phyloP scores from a whole-genome alignment of 1,284 basidiomycete genomes.

The Jaminaea rosea region DNA sequence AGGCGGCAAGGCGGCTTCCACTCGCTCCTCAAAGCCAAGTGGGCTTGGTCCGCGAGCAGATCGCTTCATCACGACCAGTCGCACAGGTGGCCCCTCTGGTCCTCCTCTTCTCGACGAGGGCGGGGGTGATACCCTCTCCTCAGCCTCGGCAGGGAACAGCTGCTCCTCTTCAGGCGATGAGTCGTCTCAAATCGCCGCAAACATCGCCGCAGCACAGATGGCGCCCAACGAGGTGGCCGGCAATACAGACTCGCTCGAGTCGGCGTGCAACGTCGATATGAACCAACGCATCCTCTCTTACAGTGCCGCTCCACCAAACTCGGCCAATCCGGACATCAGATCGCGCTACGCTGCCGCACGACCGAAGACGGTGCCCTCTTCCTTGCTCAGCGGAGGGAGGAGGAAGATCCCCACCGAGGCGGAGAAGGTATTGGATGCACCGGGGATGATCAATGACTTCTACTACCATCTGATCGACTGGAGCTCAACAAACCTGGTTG shows the following conservation, averaged over 20 bases:
- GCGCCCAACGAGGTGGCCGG: slow-evolving; percentile 26
- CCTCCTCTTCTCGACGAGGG: slow-evolving; percentile 18
- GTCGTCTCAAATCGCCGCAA: slow-evolving; percentile 19
- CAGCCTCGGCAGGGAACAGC: neutral
- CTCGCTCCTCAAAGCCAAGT: too few relatives aligned
- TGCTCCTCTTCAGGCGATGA: slow-evolving; percentile 7
- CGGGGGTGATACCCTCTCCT: slow-evolving; percentile 27
- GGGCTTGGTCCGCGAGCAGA: slow-evolving; percentile 43
- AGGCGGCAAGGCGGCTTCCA: too few relatives aligned
- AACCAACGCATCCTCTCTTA: slow-evolving; percentile 49
- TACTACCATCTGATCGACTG: slow-evolving; percentile 91
- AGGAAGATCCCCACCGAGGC: slow-evolving; percentile 73
- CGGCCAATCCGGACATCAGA: slow-evolving; percentile 44
- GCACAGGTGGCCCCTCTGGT: slow-evolving; percentile 15
- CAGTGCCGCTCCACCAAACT: slow-evolving; percentile 48
- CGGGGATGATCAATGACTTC: slow-evolving; percentile 90
- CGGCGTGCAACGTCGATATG: slow-evolving; percentile 44
- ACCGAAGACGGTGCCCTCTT: slow-evolving; percentile 37
- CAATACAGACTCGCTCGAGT: slow-evolving; percentile 27
- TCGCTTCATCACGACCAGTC: slow-evolving; percentile 39
- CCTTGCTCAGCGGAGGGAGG: slow-evolving; percentile 50
- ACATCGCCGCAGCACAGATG: slow-evolving; percentile 24
- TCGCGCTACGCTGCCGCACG: slow-evolving; percentile 32
- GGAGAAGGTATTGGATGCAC: slow-evolving; percentile 86
- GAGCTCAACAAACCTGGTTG: slow-evolving; percentile 66